Conservation (phyloP, 2,329 filamentous ascomycete species). For the Cordyceps javanica region DNA sequence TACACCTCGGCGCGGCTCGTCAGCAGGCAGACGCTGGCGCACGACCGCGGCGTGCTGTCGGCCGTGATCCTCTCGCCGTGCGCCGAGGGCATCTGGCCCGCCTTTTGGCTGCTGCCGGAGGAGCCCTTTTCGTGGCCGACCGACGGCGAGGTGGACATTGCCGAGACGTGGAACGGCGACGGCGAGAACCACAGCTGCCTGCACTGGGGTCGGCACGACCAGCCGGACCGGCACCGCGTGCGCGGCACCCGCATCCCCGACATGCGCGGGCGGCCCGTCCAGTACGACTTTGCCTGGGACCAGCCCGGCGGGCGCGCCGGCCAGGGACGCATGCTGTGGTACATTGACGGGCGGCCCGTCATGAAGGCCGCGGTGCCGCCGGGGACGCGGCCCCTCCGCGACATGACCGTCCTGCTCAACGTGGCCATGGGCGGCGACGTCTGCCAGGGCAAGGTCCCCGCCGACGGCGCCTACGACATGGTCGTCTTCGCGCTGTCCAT, state of each 20-base stretch:
- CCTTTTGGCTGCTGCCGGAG: conserved; percentile 53
- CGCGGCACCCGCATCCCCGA: conserved; percentile 43
- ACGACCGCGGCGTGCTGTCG: conserved; percentile 45
- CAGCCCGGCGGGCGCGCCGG: conserved; percentile 36
- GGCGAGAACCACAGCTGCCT: conserved; percentile 49
- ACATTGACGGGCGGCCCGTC: conserved; percentile 49
- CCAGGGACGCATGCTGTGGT: conserved; percentile 49
- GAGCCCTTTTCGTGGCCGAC: conserved; percentile 54
- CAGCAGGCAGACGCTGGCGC: conserved; percentile 42
- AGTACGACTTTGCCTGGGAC: conserved; percentile 53
- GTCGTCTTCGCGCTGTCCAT: conserved; percentile 47
- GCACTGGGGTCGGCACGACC: conserved; percentile 53
- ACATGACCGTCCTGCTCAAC: conserved; percentile 52
- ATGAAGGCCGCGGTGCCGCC: conserved; percentile 50
- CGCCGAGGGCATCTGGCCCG: conserved; percentile 53
- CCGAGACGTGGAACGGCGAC: conserved; percentile 56
- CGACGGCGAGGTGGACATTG: conserved; percentile 55
- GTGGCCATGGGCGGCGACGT: conserved; percentile 59
- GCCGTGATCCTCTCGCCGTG: conserved; percentile 46
- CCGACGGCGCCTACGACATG: conserved; percentile 50
- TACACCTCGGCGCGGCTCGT: conserved; percentile 52
- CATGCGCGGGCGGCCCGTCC: conserved; percentile 40
- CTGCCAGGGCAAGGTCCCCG: conserved; percentile 44
- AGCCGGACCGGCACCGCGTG: conserved; percentile 51
- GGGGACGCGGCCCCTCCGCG: conserved; percentile 48